Evolutionary conservation across 2,329 filamentous ascomycete species (phyloP).

Genomic region (Diaporthe velutina): DNA sequence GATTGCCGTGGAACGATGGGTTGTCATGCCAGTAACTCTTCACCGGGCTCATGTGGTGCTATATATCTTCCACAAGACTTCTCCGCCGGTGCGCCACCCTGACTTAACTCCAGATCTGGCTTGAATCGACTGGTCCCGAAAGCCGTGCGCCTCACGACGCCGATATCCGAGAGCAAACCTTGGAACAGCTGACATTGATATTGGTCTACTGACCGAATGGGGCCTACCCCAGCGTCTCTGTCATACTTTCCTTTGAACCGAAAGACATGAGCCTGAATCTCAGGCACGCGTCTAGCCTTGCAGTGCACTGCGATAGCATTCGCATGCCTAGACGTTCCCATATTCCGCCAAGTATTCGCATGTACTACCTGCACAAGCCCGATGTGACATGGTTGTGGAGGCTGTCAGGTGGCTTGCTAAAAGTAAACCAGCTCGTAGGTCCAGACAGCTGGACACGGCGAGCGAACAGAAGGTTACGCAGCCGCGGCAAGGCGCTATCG

Average conservation of each 20-base stretch:
- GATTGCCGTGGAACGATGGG: background rate
- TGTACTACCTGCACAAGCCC: background rate
- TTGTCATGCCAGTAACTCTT: background rate
- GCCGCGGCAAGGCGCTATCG: background rate
- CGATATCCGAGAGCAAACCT: background rate
- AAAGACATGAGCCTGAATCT: constrained; percentile 23
- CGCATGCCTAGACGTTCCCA: background rate
- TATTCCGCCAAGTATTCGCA: background rate
- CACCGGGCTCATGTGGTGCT: background rate
- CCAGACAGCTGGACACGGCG: background rate
- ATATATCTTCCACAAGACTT: background rate
- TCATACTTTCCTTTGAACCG: constrained; percentile 29
- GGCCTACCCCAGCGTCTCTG: background rate
- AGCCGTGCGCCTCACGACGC: background rate
- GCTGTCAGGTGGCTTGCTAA: background rate
- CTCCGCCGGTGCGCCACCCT: background rate
- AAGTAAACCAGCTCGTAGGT: background rate
- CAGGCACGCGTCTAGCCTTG: background rate
- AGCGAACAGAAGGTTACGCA: background rate
- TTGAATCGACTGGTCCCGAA: background rate
- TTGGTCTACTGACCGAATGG: background rate
- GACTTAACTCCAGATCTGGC: background rate
- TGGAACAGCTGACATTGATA: background rate
- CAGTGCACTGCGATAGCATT: background rate
- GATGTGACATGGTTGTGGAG: background rate